phyloP scores from a whole-genome alignment of 345 rosid species.

The Abelmoschus esculentus region DNA sequence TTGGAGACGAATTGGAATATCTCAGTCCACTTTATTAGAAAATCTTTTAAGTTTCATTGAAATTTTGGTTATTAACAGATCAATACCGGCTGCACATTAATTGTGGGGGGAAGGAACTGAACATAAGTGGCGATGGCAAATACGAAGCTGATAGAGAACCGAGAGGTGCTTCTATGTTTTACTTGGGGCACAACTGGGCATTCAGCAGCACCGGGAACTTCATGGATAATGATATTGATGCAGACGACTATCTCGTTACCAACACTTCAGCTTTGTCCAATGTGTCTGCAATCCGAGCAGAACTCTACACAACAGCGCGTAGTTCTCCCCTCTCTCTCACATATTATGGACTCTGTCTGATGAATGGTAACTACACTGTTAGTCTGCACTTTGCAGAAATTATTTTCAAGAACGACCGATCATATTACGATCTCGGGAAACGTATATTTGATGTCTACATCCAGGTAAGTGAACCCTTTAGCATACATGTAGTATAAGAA shows the following conservation, averaged over 20 bases:
- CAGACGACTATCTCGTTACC: constrained; percentile 40
- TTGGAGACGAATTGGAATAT: neutral
- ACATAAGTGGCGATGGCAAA: constrained; percentile 16
- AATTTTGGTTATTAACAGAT: constrained; percentile 26
- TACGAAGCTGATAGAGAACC: constrained; percentile 51
- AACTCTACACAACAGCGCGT: constrained; percentile 59
- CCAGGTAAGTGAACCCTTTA: constrained; percentile 39
- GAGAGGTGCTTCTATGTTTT: constrained; percentile 73
- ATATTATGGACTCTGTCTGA: constrained; percentile 76
- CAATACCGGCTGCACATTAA: constrained; percentile 52
- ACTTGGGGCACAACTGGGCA: constrained; percentile 49
- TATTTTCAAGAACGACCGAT: constrained; percentile 39
- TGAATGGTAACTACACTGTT: constrained; percentile 68
- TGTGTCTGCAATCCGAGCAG: constrained; percentile 24
- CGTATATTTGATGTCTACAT: constrained; percentile 73
- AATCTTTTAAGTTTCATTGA: neutral
- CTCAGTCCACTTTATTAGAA: neutral
- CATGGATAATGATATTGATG: constrained; percentile 61
- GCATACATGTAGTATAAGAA: neutral
- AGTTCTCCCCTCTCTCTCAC: constrained; percentile 70
- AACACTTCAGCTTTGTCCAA: constrained; percentile 52
- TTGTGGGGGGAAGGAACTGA: constrained; percentile 64
- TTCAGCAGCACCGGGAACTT: constrained; percentile 87
- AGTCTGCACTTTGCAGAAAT: constrained; percentile 86
- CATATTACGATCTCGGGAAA: constrained; percentile 53